These are phyloP conservation scores for Pneumocystis murina DNA, from an alignment of 1,139 yeast genomes.

Conservation along the genomic window DNA sequence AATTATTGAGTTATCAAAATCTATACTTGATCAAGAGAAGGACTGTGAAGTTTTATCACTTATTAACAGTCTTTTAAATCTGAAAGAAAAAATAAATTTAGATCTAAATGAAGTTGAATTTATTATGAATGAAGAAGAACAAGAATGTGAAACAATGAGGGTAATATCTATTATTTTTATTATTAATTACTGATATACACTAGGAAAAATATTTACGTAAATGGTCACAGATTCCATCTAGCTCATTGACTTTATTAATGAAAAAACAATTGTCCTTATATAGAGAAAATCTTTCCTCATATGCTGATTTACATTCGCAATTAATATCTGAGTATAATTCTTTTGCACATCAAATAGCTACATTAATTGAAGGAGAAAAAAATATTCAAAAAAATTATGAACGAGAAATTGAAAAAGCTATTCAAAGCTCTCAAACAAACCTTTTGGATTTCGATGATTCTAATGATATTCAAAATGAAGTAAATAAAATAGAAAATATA, in stretches of 20 bases:
- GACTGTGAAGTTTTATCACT: background rate
- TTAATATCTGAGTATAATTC: constrained; percentile 28
- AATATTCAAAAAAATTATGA: constrained; percentile 18
- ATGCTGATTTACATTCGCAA: background rate
- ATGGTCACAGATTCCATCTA: constrained; percentile 30
- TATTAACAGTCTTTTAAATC: background rate
- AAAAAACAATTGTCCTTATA: constrained; percentile 41
- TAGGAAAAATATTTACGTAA: constrained; percentile 21
- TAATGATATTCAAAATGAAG: constrained; percentile 27
- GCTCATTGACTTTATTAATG: constrained; percentile 19
- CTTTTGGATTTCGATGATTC: constrained; percentile 51
- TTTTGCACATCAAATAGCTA: constrained; percentile 25
- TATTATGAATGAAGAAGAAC: constrained; percentile 27
- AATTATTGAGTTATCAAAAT: background rate
- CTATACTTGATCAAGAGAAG: background rate
- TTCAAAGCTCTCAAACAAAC: constrained; percentile 23
- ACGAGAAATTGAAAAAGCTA: background rate
- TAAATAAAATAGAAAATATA: constrained; percentile 33
- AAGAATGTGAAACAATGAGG: constrained; percentile 23
- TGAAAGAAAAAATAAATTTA: background rate
- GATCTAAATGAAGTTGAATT: background rate
- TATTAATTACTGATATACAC: background rate
- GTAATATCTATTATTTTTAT: constrained; percentile 3
- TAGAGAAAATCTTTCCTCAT: constrained; percentile 40
- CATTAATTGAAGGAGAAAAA: constrained; percentile 25